Evolutionary conservation across 371 early-diverging fungal species (phyloP), one percentile per base, ranked within the genome.

Genomic region (Mucor sp.): DNA sequence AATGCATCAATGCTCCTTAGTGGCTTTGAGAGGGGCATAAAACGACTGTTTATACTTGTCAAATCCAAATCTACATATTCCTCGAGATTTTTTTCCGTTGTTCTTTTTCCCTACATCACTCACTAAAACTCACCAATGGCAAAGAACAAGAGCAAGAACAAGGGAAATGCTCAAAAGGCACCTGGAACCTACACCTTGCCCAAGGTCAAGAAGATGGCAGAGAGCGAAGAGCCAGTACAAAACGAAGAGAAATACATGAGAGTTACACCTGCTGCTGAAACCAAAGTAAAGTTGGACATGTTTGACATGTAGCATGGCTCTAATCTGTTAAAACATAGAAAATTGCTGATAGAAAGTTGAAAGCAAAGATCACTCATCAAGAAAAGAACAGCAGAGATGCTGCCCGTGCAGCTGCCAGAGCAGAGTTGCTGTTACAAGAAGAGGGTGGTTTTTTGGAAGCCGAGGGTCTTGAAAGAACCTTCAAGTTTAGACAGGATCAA

Each of bases 391-490:
- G 75, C 44, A 72, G 87, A n/a, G 91, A 91, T 30, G 95, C 93
- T 9, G 91, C 90, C 12, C 66, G 77, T 50, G 86, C 90, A 62
- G 95, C 95, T 1, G 94, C 93, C 0, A 86, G 90, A 58, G 77
- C 91, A 28, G 95, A 94, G 64, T 67, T 93, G 63, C 83, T 97
- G 53, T 78, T 92, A 53, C 84, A 90, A 1, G 91, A 93, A 74
- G 89, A 90, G 21, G 88, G 84, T 1, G 96, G 86, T 61, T 91
- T 71, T 65, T 74, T 99, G 41, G 95, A 95, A 77, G 93, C 95
- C 2, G 96, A 96, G 71, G 93, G 92, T 3, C 77, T 95, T 63
- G 97, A 97, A 79, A 90, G 89, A 67, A 98, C 98, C 5, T 95
- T 87, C 72, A 90, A 93, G 62, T 88, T 94, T 64, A 83, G 90